A percentile compares a stretch with the other conserved stretches of the same genome.
These are phyloP conservation scores for Candida loeiensis DNA, from an alignment of 805 yeast genomes.

Conservation along the genomic window DNA sequence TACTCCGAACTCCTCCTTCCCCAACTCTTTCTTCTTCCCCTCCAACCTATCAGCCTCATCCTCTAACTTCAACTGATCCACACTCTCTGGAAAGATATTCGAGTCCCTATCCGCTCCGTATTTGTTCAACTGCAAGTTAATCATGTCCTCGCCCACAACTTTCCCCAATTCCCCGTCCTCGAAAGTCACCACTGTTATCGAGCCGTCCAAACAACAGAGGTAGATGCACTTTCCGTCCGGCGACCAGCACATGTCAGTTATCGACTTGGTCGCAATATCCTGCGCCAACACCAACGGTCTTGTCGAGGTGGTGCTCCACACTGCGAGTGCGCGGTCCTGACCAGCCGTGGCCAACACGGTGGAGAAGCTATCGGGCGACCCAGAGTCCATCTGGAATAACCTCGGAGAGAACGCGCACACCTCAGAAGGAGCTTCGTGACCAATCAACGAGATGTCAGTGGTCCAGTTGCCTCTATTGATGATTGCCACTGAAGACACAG, in stretches of 20 bases:
- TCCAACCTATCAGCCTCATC: slow-evolving; percentile 38
- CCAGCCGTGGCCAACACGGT: slow-evolving; percentile 94
- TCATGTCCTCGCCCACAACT: slow-evolving; percentile 59
- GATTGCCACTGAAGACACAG: slow-evolving; percentile 69
- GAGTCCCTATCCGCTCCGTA: slow-evolving; percentile 89
- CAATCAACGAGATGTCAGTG: slow-evolving; percentile 64
- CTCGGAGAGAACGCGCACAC: slow-evolving; percentile 75
- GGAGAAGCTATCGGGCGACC: slow-evolving; percentile 31
- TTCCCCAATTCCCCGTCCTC: slow-evolving; percentile 61
- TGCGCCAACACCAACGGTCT: slow-evolving; percentile 78
- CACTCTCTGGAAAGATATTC: slow-evolving; percentile 81
- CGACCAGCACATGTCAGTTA: slow-evolving; percentile 88
- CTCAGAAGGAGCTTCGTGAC: slow-evolving; percentile 84
- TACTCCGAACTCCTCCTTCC: no score
- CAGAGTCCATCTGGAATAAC: slow-evolving; percentile 43
- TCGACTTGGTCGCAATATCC: slow-evolving; percentile 70
- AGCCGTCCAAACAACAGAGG: slow-evolving; percentile 80
- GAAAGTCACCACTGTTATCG: slow-evolving; percentile 65
- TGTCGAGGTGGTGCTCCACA: slow-evolving; percentile 79
- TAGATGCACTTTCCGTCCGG: slow-evolving; percentile 75
- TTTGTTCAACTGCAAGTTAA: slow-evolving; percentile 66
- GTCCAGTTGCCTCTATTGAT: slow-evolving; percentile 80
- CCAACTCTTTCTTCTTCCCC: slow-evolving; percentile 8
- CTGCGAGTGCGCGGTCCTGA: slow-evolving; percentile 81
- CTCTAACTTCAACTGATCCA: slow-evolving; percentile 71